phyloP scores from a whole-genome alignment of 345 rosid genomes.

The Euphorbia pulcherrima region DNA sequence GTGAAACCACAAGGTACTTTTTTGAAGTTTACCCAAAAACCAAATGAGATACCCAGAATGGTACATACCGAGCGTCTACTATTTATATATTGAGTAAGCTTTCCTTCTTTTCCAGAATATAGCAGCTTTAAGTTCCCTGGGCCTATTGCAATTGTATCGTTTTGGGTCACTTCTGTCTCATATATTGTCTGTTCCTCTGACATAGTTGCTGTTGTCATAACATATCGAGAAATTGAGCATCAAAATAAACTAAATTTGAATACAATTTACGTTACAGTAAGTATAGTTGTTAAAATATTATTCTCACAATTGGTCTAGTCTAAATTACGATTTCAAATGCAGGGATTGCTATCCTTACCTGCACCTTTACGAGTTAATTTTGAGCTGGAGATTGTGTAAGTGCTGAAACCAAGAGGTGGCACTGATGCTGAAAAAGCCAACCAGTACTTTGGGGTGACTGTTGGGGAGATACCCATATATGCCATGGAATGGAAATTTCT shows the following conservation, averaged over 20 bases:
- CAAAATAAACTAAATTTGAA: slow-evolving; percentile 13
- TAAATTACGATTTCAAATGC: background rate
- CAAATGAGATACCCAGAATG: too few species aligned
- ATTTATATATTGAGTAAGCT: slow-evolving; percentile 51
- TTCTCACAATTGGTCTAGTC: background rate
- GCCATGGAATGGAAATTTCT: slow-evolving; percentile 62
- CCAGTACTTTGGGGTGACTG: slow-evolving; percentile 54
- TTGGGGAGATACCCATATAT: slow-evolving; percentile 56
- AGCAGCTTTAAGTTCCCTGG: slow-evolving; percentile 70
- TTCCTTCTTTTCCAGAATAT: slow-evolving; percentile 53
- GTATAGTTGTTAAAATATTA: slow-evolving; percentile 10
- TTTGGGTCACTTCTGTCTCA: slow-evolving; percentile 34
- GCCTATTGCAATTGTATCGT: slow-evolving; percentile 55
- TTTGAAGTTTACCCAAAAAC: background rate
- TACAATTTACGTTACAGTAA: slow-evolving; percentile 9
- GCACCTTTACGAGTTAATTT: slow-evolving; percentile 30
- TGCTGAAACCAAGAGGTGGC: slow-evolving; percentile 88
- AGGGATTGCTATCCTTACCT: slow-evolving; percentile 37
- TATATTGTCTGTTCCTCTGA: slow-evolving; percentile 15
- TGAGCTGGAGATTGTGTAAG: slow-evolving; percentile 57
- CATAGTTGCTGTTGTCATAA: slow-evolving; percentile 13
- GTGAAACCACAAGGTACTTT: too few species aligned
- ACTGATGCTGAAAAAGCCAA: slow-evolving; percentile 80
- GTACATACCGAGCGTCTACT: slow-evolving; percentile 49
- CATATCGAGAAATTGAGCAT: background rate